Conservation (phyloP, 2,329 filamentous ascomycete genomes). For the Beauveria asiatica region DNA sequence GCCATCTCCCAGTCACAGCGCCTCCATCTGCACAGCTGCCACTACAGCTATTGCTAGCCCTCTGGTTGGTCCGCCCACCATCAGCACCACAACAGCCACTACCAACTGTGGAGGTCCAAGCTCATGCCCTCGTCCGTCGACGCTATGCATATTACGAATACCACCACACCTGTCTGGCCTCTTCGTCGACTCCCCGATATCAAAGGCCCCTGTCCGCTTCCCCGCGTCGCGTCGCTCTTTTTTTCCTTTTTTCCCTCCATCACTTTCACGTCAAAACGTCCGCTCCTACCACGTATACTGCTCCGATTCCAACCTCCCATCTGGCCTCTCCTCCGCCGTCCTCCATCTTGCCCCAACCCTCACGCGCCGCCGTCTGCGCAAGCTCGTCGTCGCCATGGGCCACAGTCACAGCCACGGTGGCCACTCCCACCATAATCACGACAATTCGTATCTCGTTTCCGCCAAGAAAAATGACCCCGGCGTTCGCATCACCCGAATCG, state of each 20-base stretch:
- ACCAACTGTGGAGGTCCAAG: background rate
- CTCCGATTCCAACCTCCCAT: background rate
- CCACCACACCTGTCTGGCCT: background rate
- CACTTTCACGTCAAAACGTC: background rate
- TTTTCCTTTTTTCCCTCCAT: background rate
- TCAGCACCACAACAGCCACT: background rate
- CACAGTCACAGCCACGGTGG: constrained; percentile 23
- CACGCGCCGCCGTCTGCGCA: constrained; percentile 12
- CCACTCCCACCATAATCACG: constrained; percentile 66
- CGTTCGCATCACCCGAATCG: constrained; percentile 53
- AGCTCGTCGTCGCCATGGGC: constrained; percentile 19
- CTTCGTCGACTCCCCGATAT: background rate
- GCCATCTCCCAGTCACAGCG: background rate
- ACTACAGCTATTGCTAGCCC: background rate
- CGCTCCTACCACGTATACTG: constrained; percentile 6
- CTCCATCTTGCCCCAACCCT: constrained; percentile 17
- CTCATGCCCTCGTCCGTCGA: background rate
- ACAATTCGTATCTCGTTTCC: constrained; percentile 91
- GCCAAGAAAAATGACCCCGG: constrained; percentile 65
- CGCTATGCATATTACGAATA: constrained; percentile 1
- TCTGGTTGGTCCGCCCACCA: background rate
- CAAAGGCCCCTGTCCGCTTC: background rate
- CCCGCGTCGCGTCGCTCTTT: background rate
- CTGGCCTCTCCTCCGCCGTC: constrained; percentile 1
- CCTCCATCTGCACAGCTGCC: background rate